Conservation (phyloP, 2,329 filamentous ascomycete species). For the Penicillium sp. region DNA sequence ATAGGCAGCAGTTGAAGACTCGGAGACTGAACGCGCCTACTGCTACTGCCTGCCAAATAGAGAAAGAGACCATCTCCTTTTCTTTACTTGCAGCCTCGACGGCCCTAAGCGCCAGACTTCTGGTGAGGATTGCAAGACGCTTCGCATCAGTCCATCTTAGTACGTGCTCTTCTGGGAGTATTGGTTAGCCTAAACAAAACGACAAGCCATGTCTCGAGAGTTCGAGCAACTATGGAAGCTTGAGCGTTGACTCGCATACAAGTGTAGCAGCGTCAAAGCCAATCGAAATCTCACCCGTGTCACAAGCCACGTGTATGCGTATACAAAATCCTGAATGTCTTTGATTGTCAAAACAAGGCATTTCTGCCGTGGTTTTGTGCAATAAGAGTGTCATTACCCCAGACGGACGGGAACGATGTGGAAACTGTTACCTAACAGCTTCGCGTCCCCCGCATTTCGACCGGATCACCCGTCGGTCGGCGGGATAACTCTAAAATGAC, state of each 20-base stretch:
- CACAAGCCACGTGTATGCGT: not conserved
- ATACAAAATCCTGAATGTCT: not conserved
- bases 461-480: constrained; percentile 5
- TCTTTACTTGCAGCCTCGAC: too few relatives aligned
- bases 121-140: too few relatives aligned
- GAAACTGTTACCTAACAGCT: constrained; percentile 34
- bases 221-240: too few relatives aligned
- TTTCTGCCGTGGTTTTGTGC: not conserved
- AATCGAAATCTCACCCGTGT: not conserved
- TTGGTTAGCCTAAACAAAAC: too few relatives aligned
- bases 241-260: not conserved
- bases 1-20: too few relatives aligned
- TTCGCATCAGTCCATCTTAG: too few relatives aligned
- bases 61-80: too few relatives aligned
- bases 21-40: too few relatives aligned
- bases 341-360: not conserved
- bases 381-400: not conserved
- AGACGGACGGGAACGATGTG: constrained; percentile 18
- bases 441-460: constrained; percentile 27
- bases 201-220: too few relatives aligned
- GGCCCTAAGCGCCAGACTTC: too few relatives aligned
- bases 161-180: too few relatives aligned
- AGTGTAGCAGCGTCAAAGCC: not conserved
- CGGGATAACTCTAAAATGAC: constrained; percentile 20
- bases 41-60: too few relatives aligned